Evolutionary conservation across 2,329 filamentous ascomycete species (phyloP).

Genomic region (Penicillium decumbens): DNA sequence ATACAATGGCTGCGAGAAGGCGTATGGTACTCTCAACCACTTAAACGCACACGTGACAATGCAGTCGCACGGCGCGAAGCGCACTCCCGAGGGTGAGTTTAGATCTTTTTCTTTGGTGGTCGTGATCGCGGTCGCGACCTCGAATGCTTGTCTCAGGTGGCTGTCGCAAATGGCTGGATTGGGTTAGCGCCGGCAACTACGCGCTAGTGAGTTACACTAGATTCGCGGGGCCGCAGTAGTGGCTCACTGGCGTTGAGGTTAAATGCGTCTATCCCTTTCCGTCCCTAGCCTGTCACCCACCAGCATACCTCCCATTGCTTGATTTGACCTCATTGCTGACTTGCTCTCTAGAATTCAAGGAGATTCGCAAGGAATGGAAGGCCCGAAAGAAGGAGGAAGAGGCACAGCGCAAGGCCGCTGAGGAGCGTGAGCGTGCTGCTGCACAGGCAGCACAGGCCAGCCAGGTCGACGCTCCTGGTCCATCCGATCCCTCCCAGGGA

Average conservation of each 20-base stretch:
- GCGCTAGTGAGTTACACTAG: slow-evolving; percentile 47
- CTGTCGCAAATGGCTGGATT: slow-evolving; percentile 37
- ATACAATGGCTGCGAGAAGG: slow-evolving; percentile 97
- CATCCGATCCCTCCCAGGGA: slow-evolving; percentile 46
- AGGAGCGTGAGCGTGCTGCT: slow-evolving; percentile 70
- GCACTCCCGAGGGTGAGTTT: slow-evolving; percentile 88
- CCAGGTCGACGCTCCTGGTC: slow-evolving; percentile 45
- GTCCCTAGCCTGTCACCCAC: slow-evolving; percentile 1
- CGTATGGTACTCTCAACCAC: slow-evolving; percentile 95
- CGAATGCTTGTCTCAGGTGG: slow-evolving; percentile 10
- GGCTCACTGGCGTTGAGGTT: slow-evolving; percentile 47
- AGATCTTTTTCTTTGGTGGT: slow-evolving; percentile 5
- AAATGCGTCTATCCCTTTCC: slow-evolving; percentile 30
- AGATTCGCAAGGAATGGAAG: slow-evolving; percentile 99
- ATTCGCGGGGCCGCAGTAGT: slow-evolving; percentile 53
- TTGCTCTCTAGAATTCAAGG: slow-evolving; percentile 76
- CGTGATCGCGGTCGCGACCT: slow-evolving; percentile 4
- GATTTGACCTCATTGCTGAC: slow-evolving; percentile 1
- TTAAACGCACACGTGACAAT: slow-evolving; percentile 97
- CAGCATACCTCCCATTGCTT: not conserved
- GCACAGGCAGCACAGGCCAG: slow-evolving; percentile 46
- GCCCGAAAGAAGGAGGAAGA: slow-evolving; percentile 99
- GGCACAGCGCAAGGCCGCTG: slow-evolving; percentile 78
- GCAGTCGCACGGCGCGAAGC: slow-evolving; percentile 92
- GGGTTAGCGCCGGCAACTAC: slow-evolving; percentile 37